A percentile compares a stretch with the other conserved stretches of the same genome.
phyloP scores from a whole-genome alignment of 768 basidiomycete genomes.

The Tylopilus intermedius region DNA sequence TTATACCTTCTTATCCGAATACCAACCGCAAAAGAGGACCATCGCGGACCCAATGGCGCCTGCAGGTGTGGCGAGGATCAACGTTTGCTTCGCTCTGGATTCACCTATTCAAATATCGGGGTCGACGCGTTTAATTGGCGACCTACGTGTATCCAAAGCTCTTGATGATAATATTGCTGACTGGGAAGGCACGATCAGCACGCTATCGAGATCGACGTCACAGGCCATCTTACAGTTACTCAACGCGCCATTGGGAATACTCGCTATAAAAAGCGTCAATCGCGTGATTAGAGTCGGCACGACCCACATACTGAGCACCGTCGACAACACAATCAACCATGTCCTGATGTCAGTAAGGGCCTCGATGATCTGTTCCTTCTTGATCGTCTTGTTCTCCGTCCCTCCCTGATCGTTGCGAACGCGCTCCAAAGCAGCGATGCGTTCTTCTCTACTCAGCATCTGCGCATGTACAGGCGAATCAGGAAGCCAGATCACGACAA shows the following conservation, averaged over 20 bases:
- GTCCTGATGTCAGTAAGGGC: slow-evolving; percentile 54
- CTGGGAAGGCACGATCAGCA: slow-evolving; percentile 26
- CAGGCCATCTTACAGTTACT: no score
- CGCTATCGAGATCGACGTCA: neutral
- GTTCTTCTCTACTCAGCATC: slow-evolving; percentile 48
- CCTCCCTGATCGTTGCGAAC: slow-evolving; percentile 66
- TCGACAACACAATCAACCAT: slow-evolving; percentile 58
- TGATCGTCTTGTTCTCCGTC: slow-evolving; percentile 54
- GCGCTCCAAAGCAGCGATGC: slow-evolving; percentile 58
- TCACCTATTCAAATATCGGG: neutral
- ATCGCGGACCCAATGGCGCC: slow-evolving; percentile 48
- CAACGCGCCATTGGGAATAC: slow-evolving; percentile 59
- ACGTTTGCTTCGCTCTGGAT: slow-evolving; percentile 51
- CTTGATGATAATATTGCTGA: slow-evolving; percentile 59
- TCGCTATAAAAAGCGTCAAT: slow-evolving; percentile 37
- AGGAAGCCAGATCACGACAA: no score
- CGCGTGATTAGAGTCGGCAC: neutral
- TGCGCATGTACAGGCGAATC: no score
- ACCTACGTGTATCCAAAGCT: slow-evolving; percentile 59
- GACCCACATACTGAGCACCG: slow-evolving; percentile 46
- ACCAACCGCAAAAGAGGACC: slow-evolving; percentile 55
- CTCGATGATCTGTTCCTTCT: slow-evolving; percentile 54
- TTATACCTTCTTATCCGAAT: slow-evolving; percentile 56
- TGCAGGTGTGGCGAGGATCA: slow-evolving; percentile 42
- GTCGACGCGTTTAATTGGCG: neutral